Percentiles rank a stretch among this genome's conserved stretches.
Evolutionary conservation across 2,329 filamentous ascomycete genomes (phyloP).

Genomic region (Phyllosticta citribraziliensis): DNA sequence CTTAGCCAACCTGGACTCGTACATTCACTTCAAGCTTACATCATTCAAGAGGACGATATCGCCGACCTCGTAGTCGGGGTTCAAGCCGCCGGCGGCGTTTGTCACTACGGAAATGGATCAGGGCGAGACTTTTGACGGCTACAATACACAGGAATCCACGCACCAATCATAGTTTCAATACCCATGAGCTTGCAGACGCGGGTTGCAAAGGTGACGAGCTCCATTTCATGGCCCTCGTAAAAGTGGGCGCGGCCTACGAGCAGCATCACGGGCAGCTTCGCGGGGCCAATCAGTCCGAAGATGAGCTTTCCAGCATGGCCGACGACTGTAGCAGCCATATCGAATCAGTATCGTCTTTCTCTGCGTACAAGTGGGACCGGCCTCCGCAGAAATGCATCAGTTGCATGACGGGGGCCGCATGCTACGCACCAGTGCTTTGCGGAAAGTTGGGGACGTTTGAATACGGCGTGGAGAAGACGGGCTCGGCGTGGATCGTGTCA

Average conservation of each 20-base stretch:
- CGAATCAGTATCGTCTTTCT: neutral
- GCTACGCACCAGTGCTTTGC: constrained; percentile 44
- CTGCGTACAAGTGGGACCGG: neutral
- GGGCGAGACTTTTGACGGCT: neutral
- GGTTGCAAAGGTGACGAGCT: constrained; percentile 53
- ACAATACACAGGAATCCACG: constrained; percentile 12
- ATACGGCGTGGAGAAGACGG: constrained; percentile 47
- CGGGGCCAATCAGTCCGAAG: constrained; percentile 48
- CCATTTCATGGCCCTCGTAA: constrained; percentile 58
- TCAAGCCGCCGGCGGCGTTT: constrained; percentile 57
- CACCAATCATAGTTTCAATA: constrained; percentile 49
- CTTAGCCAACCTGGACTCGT: neutral
- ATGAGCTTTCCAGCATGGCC: constrained; percentile 58
- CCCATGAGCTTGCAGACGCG: constrained; percentile 54
- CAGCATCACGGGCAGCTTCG: constrained; percentile 48
- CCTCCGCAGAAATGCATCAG: neutral
- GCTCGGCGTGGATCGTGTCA: constrained; percentile 42
- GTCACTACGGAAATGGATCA: constrained; percentile 41
- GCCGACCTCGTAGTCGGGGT: constrained; percentile 53
- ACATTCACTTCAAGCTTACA: constrained; percentile 28
- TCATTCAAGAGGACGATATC: constrained; percentile 58
- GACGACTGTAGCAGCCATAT: constrained; percentile 32
- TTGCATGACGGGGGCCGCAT: neutral
- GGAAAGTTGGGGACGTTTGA: constrained; percentile 53
- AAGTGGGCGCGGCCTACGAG: constrained; percentile 58